Conservation (phyloP, 257 asterid species). For the Capsicum chinense region DNA sequence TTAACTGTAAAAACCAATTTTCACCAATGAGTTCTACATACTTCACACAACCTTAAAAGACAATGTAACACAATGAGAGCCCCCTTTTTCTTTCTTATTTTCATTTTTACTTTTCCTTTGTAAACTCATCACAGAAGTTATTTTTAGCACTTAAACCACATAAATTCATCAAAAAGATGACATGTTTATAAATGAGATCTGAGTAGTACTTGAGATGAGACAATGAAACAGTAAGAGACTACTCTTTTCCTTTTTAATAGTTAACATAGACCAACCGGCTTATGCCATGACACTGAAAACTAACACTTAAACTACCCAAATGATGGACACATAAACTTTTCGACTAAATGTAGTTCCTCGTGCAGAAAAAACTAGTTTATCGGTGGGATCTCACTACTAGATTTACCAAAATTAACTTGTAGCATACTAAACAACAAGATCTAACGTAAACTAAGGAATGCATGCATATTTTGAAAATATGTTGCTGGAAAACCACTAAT, state of each 20-base stretch:
- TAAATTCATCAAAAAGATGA: background rate
- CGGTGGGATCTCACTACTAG: background rate
- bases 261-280: background rate
- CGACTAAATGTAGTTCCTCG: background rate
- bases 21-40: too few species aligned
- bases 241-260: background rate
- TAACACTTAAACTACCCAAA: background rate
- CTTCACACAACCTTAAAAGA: background rate
- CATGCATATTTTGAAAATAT: background rate
- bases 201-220: background rate
- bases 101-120: background rate
- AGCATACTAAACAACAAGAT: background rate
- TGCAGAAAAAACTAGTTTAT: background rate
- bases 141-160: background rate
- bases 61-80: background rate
- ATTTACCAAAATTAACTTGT: background rate
- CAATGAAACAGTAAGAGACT: background rate
- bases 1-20: too few species aligned
- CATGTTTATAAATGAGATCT: background rate
- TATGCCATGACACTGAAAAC: background rate
- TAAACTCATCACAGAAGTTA: background rate
- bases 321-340: background rate
- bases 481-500: background rate
- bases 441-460: background rate
- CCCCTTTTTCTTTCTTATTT: background rate